Evolutionary conservation across 179 eudicot genomes (phyloP), one percentile per base, ranked within the genome.

Genomic region (Silene coronaria): DNA sequence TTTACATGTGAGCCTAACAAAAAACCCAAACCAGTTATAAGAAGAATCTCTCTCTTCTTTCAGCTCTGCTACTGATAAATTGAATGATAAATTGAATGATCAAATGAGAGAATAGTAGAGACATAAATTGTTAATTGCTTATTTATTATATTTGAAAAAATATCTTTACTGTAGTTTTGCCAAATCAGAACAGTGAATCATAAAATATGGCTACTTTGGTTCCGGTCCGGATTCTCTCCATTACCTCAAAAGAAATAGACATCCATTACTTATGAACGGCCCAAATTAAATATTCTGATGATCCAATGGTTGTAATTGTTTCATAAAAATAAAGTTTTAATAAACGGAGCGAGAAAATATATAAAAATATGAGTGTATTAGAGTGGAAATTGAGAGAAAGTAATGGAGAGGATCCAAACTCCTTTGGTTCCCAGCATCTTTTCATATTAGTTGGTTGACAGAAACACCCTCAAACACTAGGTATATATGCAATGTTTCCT

Each of bases 1-100:
- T 79, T 79, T 76, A 77, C 80, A 73, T 76, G 80, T 73, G 85
- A 82, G 79, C 79, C 71, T 68, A 76, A 72, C 60, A 73, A 46
- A 36, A 36, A 74, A 21, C 66, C 66, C 62, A 42, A 69, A 55
- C 72, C 72, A 45, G n/a, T n/a, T n/a, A 23, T 66, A 69, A 74
- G 45, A 74, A 77, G 59, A 51, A 51, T 53, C 19, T 62, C 12
- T 71, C 75, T 77, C 42, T 45, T 28, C 13, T 63, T 60, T 59
- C 60, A 21, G 75, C 72, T 67, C 72, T 59, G 36, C 22, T 48
- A 19, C 66, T 32, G 17, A 27, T 17, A 53, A 74, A 64, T 74
- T 67, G 60, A 78, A 69, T 32, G 17, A 27, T 17, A 53, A 74
- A 64, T 74, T 67, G 60, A 78, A 69, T 74, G 79, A 78, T 70